Conservation (phyloP, 805 yeast genomes). For the Spathaspora boniae region DNA sequence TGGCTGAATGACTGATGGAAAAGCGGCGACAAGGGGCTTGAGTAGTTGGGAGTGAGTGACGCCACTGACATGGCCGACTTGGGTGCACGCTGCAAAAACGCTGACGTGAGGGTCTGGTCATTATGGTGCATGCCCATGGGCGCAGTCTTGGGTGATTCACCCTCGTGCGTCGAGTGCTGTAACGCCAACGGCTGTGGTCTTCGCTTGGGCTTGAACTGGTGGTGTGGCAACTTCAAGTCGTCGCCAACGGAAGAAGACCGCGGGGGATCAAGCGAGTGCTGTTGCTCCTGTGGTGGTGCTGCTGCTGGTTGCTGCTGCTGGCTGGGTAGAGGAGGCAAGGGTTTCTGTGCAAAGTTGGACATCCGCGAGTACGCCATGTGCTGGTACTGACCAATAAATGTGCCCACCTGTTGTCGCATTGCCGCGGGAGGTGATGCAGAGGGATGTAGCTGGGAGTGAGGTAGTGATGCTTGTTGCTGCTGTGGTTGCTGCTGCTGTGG, state of each 20-base stretch:
- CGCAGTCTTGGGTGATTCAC: neutral
- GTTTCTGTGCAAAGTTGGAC: slow-evolving; percentile 7
- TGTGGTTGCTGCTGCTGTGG: slow-evolving; percentile 7
- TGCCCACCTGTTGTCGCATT: slow-evolving; percentile 1
- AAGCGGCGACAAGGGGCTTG: slow-evolving; percentile 38
- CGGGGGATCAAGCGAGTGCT: neutral
- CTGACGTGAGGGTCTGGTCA: neutral
- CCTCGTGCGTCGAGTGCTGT: slow-evolving; percentile 27
- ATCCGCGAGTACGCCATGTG: neutral
- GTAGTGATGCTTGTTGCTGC: neutral
- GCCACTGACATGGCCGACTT: slow-evolving; percentile 14
- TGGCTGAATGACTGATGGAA: slow-evolving; percentile 36
- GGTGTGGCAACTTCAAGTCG: slow-evolving; percentile 18
- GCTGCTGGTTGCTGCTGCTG: neutral
- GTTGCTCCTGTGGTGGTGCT: neutral
- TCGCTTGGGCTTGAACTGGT: slow-evolving; percentile 34
- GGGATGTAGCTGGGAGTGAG: slow-evolving; percentile 1
- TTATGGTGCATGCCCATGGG: neutral
- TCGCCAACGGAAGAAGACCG: neutral
- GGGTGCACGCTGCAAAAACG: slow-evolving; percentile 16
- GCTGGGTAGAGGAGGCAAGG: slow-evolving; percentile 8
- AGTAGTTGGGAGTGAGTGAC: slow-evolving; percentile 27
- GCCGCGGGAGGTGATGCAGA: slow-evolving; percentile 7
- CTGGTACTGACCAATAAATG: slow-evolving; percentile 1
- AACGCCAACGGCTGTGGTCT: slow-evolving; percentile 39